Evolutionary conservation across 345 rosid genomes (phyloP).

Genomic region (Nasturtium officinale): DNA sequence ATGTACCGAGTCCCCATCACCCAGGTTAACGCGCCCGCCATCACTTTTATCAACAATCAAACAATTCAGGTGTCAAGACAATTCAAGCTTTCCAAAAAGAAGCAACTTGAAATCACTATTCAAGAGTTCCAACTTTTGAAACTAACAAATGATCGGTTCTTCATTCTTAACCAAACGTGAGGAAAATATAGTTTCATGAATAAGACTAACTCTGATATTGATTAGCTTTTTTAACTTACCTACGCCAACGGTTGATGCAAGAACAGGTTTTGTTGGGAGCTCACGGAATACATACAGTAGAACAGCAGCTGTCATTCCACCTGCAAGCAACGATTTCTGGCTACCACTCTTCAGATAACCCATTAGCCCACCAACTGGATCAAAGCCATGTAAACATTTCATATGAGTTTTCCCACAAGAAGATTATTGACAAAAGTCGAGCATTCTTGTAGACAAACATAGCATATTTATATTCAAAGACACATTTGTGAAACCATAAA

Average conservation of each 20-base stretch:
- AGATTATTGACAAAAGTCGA: neutral
- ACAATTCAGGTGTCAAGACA: neutral
- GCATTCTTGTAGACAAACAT: neutral
- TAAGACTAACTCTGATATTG: neutral
- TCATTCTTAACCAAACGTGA: neutral
- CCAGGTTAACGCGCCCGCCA: constrained; percentile 68
- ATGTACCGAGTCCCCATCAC: constrained; percentile 87
- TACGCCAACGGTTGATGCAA: constrained; percentile 82
- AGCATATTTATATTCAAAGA: neutral
- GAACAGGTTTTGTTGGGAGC: constrained; percentile 75
- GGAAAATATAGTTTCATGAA: neutral
- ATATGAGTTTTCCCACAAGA: neutral
- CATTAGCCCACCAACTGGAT: constrained; percentile 84
- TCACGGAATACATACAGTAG: constrained; percentile 65
- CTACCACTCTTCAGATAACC: constrained; percentile 91
- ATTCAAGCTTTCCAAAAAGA: neutral
- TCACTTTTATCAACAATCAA: constrained; percentile 48
- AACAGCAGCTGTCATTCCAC: constrained; percentile 71
- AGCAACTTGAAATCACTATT: too few species aligned
- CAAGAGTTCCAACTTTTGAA: neutral
- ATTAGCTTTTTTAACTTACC: constrained; percentile 52
- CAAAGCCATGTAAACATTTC: neutral
- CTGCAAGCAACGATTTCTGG: constrained; percentile 83
- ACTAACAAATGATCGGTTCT: neutral
- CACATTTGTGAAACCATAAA: neutral